Conservation (phyloP, 108 stramenopile genomes). For the Skeletonema marinoi region DNA sequence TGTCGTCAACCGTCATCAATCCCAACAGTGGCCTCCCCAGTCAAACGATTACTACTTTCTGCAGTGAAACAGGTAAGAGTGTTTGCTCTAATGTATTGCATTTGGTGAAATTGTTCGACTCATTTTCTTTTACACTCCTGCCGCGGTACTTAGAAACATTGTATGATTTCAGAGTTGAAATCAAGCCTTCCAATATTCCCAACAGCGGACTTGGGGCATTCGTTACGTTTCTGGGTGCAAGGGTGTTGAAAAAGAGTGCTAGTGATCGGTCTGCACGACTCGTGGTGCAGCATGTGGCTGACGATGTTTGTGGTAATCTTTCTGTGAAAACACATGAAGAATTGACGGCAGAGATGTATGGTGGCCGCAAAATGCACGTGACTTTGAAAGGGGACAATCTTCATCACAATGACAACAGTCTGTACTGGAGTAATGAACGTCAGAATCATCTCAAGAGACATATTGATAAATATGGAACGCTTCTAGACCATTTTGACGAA, state of each 20-base stretch:
- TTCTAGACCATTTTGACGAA: constrained; percentile 14
- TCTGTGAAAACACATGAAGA: constrained; percentile 4
- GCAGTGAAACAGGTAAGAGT: not conserved
- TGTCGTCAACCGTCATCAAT: not conserved
- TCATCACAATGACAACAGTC: constrained; percentile 43
- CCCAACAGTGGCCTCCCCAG: not conserved
- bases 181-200: constrained; percentile 55
- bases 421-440: constrained; percentile 36
- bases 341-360: constrained; percentile 18
- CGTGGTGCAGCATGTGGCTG: not conserved
- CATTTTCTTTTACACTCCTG: not conserved
- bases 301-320: not conserved
- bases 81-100: not conserved
- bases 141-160: constrained; percentile 48
- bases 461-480: not conserved
- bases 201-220: constrained; percentile 73
- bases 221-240: constrained; percentile 66
- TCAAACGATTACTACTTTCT: not conserved
- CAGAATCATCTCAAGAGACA: not conserved
- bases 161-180: constrained; percentile 56
- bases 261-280: constrained; percentile 10
- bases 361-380: constrained; percentile 43
- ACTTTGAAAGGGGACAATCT: constrained; percentile 51
- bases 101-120: not conserved
- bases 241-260: constrained; percentile 38